These are phyloP conservation scores for Myxozyma vanderwaltii DNA, from an alignment of 805 yeast species.

Conservation along the genomic window DNA sequence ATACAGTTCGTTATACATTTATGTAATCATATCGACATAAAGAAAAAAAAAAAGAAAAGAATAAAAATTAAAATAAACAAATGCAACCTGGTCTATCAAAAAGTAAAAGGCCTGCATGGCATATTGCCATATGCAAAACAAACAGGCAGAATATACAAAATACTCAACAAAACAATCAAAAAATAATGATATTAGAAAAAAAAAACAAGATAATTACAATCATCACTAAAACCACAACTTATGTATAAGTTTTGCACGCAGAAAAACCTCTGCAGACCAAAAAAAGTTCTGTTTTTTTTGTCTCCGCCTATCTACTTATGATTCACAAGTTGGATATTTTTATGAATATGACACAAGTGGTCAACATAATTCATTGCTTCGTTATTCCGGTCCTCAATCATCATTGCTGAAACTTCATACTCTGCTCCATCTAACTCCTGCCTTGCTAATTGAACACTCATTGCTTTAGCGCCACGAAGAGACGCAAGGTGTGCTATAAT, in stretches of 20 bases:
- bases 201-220: background rate
- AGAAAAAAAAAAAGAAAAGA: too few relatives aligned
- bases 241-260: background rate
- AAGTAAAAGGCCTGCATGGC: background rate
- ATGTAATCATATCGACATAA: too few relatives aligned
- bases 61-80: too few relatives aligned
- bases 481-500: constrained; percentile 59
- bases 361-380: constrained; percentile 65
- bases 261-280: background rate
- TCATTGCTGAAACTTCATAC: constrained; percentile 54
- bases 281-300: too few relatives aligned
- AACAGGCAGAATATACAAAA: background rate
- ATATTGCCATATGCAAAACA: background rate
- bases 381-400: constrained; percentile 72
- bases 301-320: background rate
- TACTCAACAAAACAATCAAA: background rate
- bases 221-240: too few relatives aligned
- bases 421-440: constrained; percentile 66
- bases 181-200: background rate
- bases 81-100: background rate
- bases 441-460: constrained; percentile 62
- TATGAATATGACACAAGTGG: constrained; percentile 68
- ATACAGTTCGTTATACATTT: background rate
- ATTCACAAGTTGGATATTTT: constrained; percentile 42
- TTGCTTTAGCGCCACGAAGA: constrained; percentile 45